Base-by-base conservation (phyloP, 192 early-diverging fungal species). In the Coemansia sp. region DNA sequence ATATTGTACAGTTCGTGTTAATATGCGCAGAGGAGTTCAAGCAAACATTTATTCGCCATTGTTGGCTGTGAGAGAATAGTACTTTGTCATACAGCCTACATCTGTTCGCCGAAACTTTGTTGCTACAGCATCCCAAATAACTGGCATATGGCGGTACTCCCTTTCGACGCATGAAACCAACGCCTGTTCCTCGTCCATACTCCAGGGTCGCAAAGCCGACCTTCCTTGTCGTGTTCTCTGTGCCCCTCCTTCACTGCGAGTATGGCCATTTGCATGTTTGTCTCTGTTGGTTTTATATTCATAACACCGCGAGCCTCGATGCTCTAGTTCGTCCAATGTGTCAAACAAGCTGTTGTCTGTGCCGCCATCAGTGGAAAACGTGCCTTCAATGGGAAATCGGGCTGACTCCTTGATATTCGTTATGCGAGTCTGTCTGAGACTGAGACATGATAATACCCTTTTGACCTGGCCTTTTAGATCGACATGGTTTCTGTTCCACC, bases 61-160 rank as follows among this genome's bases (percentile, higher is more conserved):
- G 35, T 6, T 37, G 4, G 35, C 35, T 37, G 35, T 26, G 15
- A 71, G 57, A 37, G 61, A 48, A 30, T 68, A 61, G 59, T 74
- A 74, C 29, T 67, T 74, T 16, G 72, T 45, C 72, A 74, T 74
- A 21, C 72, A 74, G 0, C 72, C 72, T 8, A 74, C 45, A 7
- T 55, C 45, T 16, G 72, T 64, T 4, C 72, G 61, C 1, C 52
- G 31, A 25, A 74, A 65, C 28, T 61, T 40, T 6, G 30, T 16
- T 10, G 65, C 72, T 12, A 74, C 67, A 13, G 46, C 18, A 1
- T 64, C 58, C 67, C 72, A 74, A 12, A 31, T 16, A 28, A 71
- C 31, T 0, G 6, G 18, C 23, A 21, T 23, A 2, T 21, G 13
- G 3, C 25, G 23, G 45, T 49, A 68, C 3, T 42, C 28, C 9